Base-by-base conservation (phyloP, 1,139 yeast species). In the Wickerhamomyces sp. region DNA sequence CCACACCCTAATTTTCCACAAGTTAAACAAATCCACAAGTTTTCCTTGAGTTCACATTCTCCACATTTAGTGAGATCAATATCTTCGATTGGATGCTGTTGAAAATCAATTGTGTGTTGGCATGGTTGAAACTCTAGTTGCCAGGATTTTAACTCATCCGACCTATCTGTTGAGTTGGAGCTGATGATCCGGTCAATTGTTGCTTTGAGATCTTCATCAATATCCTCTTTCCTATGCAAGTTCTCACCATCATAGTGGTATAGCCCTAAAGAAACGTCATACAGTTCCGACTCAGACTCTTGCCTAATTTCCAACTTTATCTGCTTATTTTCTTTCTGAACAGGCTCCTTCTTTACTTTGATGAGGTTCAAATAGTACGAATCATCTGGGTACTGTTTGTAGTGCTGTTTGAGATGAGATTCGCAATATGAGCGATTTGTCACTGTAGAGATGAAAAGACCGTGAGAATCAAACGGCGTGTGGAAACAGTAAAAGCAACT, bases 1-100 rank as follows among this genome's bases (percentile, higher is more conserved):
- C 97, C 97, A 65, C 99, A 92, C 3, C 97, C 97, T 10, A 89
- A 58, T 33, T 74, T 70, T 1, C 97, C 98, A 70, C 98, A 92
- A 32, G 76, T 76, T 31, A 92, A 65, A 66, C 99, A 92, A 18
- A 92, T 72, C 99, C 99, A 92, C 36, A 92, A 65, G 56, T 92
- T 92, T 49, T 81, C 85, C 27, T 64, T 62, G 46, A 90, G 66
- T 0, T 78, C 92, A 64, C 97, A 90, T 17, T 65, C 64, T 3
- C 62, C 49, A 63, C 97, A 86, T 41, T 76, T 65, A 0, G 70
- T 55, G 14, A 78, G 56, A 28, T 73, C 71, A 8, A 66, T 44
- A 0, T 55, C 46, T 1, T 50, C 39, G 1, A 54, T 44, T 3
- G 58, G 53, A 0, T 55, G 41, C 43, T 76, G 84, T 33, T 64